A percentile compares a stretch with the other conserved stretches of the same genome.
phyloP scores from a whole-genome alignment of 768 basidiomycete species.

The Butyriboletus loyo region DNA sequence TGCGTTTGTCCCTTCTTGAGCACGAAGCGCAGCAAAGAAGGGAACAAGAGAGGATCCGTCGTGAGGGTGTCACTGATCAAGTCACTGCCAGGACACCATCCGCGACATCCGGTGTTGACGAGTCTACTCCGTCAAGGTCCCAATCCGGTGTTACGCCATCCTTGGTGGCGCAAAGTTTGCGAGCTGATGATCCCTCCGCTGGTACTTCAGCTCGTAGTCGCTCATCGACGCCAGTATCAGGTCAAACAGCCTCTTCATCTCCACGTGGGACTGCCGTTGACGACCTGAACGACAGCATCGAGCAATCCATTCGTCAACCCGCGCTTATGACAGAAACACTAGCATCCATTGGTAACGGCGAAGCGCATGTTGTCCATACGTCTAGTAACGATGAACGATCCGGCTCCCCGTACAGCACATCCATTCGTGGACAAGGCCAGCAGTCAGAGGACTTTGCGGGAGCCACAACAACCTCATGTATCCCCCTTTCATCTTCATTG shows the following conservation, averaged over 20 bases:
- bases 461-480: conserved; percentile 18
- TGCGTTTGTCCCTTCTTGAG: conserved; percentile 90
- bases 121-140: conserved; percentile 1
- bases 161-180: conserved; percentile 6
- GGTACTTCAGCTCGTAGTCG: conserved; percentile 20
- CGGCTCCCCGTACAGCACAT: conserved; percentile 1
- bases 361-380: conserved; percentile 5
- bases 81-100: conserved; percentile 29
- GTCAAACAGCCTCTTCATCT: conserved; percentile 35
- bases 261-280: conserved; percentile 24
- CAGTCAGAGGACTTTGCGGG: conserved; percentile 9
- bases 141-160: conserved; percentile 5
- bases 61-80: conserved; percentile 38
- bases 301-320: conserved; percentile 19
- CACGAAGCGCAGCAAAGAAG: conserved; percentile 91
- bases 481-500: conserved; percentile 26
- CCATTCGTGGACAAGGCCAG: conserved; percentile 4
- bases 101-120: conserved; percentile 1
- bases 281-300: conserved; percentile 27
- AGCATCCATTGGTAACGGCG: conserved; percentile 8
- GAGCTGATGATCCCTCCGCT: conserved; percentile 10
- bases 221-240: conserved; percentile 33
- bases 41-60: conserved; percentile 66
- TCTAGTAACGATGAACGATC: conserved; percentile 11
- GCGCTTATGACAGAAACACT: conserved; percentile 15